These are phyloP conservation scores for Sarocladiaceae sp. DNA, from an alignment of 2,329 filamentous ascomycete genomes.

Conservation along the genomic window DNA sequence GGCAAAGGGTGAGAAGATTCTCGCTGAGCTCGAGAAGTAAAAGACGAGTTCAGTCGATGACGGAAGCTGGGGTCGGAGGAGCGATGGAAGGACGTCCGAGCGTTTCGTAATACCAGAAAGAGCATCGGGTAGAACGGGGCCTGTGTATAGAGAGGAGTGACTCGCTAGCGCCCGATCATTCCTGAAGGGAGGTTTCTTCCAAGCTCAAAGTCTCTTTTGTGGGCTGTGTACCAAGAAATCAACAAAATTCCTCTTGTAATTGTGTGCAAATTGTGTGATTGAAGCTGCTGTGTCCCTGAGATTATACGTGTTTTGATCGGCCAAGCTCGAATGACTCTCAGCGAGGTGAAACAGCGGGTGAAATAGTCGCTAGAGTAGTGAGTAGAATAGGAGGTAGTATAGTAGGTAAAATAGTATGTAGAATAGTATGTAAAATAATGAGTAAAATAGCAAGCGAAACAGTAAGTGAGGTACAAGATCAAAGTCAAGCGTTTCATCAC, in stretches of 20 bases:
- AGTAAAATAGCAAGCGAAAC: too few relatives aligned
- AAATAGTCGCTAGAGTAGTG: too few relatives aligned
- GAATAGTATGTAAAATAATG: too few relatives aligned
- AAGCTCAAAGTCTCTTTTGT: slow-evolving; percentile 53
- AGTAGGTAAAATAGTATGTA: too few relatives aligned
- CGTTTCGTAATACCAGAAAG: slow-evolving; percentile 30
- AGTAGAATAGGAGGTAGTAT: too few relatives aligned
- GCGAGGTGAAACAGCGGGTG: too few relatives aligned
- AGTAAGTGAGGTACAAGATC: too few relatives aligned
- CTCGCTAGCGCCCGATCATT: slow-evolving; percentile 16
- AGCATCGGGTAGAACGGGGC: slow-evolving; percentile 23
- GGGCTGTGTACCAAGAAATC: slow-evolving; percentile 59
- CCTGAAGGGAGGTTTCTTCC: slow-evolving; percentile 41
- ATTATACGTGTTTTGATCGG: neutral
- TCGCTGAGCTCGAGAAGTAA: slow-evolving; percentile 78
- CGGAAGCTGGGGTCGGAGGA: neutral
- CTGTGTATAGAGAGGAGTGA: slow-evolving; percentile 57
- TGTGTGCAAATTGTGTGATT: slow-evolving; percentile 14
- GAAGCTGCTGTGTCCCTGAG: neutral
- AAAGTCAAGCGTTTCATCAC: too few relatives aligned
- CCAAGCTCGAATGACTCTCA: too few relatives aligned
- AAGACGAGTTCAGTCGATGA: slow-evolving; percentile 12
- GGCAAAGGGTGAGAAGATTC: slow-evolving; percentile 99
- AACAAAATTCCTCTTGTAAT: slow-evolving; percentile 43
- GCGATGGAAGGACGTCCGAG: neutral